phyloP scores from a whole-genome alignment of 768 basidiomycete genomes.

The Trametes coccinea region DNA sequence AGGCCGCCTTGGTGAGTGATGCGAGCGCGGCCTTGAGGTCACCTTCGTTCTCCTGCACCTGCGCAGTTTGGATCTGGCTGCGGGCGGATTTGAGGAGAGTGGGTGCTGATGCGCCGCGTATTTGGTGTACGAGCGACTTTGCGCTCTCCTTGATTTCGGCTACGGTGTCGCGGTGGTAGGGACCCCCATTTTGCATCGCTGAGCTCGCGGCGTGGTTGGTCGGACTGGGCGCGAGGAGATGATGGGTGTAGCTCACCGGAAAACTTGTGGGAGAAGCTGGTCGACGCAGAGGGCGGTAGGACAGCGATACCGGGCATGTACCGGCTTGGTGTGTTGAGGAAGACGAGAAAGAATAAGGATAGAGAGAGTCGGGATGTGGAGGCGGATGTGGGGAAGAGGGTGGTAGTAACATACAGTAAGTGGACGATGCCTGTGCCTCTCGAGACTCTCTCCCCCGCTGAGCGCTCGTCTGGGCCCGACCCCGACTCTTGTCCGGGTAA shows the following conservation, averaged over 20 bases:
- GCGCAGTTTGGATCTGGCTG: slow-evolving; percentile 54
- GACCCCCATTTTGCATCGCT: slow-evolving; percentile 45
- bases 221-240: slow-evolving; percentile 6
- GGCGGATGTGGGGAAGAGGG: slow-evolving; percentile 12
- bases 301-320: slow-evolving; percentile 46
- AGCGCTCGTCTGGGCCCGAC: neutral
- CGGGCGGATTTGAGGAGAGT: slow-evolving; percentile 65
- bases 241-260: slow-evolving; percentile 26
- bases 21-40: slow-evolving; percentile 63
- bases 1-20: slow-evolving; percentile 62
- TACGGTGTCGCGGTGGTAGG: slow-evolving; percentile 31
- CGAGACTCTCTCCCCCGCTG: neutral
- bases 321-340: neutral
- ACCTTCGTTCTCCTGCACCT: slow-evolving; percentile 52
- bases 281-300: slow-evolving; percentile 40
- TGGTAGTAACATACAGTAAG: neutral
- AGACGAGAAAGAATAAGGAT: slow-evolving; percentile 23
- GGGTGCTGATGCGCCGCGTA: slow-evolving; percentile 58
- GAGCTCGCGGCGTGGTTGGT: slow-evolving; percentile 21
- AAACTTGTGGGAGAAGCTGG: slow-evolving; percentile 19
- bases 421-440: neutral
- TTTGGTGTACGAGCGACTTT: slow-evolving; percentile 48
- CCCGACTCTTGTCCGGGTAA: slow-evolving; percentile 5
- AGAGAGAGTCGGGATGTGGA: slow-evolving; percentile 5
- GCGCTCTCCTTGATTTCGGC: slow-evolving; percentile 51